Evolutionary conservation across 371 early-diverging fungal genomes (phyloP).

Genomic region (Syncephalastrum contaminatum): DNA sequence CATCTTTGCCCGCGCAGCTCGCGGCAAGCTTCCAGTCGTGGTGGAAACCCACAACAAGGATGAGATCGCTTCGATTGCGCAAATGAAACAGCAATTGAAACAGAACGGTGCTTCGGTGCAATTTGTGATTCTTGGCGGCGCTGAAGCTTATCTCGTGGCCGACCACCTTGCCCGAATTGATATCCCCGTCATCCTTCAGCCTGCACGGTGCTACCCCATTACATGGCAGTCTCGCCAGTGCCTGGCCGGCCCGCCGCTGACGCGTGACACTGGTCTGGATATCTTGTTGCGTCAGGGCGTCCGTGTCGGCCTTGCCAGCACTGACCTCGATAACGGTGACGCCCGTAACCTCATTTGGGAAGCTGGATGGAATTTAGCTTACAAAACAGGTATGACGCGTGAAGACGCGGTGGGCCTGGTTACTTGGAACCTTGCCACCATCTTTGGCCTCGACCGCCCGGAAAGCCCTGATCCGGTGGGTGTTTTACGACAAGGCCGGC

Average conservation of each 20-base stretch:
- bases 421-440: slow-evolving; percentile 75
- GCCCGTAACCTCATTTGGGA: slow-evolving; percentile 75
- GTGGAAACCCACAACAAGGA: slow-evolving; percentile 66
- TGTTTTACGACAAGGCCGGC: slow-evolving; percentile 20
- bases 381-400: slow-evolving; percentile 31
- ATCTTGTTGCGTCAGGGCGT: slow-evolving; percentile 62
- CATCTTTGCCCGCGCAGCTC: slow-evolving; percentile 49
- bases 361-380: slow-evolving; percentile 58
- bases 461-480: slow-evolving; percentile 24
- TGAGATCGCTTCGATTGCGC: slow-evolving; percentile 65
- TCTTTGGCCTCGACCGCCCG: slow-evolving; percentile 43
- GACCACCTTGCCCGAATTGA: slow-evolving; percentile 50
- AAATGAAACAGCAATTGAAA: slow-evolving; percentile 47
- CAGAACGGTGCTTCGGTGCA: slow-evolving; percentile 23
- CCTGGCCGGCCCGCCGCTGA: slow-evolving; percentile 56
- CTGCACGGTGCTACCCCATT: slow-evolving; percentile 66
- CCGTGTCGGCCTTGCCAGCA: slow-evolving; percentile 57
- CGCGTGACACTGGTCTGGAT: slow-evolving; percentile 53
- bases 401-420: slow-evolving; percentile 71
- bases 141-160: slow-evolving; percentile 74
- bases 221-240: slow-evolving; percentile 68
- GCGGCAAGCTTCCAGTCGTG: slow-evolving; percentile 68
- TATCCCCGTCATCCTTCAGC: slow-evolving; percentile 66
- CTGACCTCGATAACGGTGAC: slow-evolving; percentile 57
- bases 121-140: slow-evolving; percentile 63